Percentiles rank a stretch among this genome's conserved stretches.
These are phyloP conservation scores for Lepraria neglecta DNA, from an alignment of 495 filamentous ascomycete species.

Conservation along the genomic window DNA sequence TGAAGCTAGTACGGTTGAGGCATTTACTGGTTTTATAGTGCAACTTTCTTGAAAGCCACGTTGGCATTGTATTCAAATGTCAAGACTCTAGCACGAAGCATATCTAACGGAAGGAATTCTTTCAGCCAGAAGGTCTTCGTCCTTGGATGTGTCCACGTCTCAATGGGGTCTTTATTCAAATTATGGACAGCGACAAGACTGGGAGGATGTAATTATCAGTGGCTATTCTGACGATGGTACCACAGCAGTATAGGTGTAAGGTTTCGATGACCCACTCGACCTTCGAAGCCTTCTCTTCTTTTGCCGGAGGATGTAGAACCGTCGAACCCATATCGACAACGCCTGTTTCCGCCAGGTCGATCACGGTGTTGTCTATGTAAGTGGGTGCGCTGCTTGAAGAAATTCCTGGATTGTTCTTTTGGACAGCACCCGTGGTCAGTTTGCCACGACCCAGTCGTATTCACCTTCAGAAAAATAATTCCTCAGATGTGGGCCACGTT, in stretches of 20 bases:
- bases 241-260: neutral
- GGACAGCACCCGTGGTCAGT: too few relatives aligned
- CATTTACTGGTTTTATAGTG: neutral
- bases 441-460: too few relatives aligned
- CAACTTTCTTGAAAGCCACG: slow-evolving; percentile 2
- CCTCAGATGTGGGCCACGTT: too few relatives aligned
- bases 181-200: neutral
- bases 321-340: neutral
- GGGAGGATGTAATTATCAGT: neutral
- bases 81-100: neutral
- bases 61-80: slow-evolving; percentile 7
- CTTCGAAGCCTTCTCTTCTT: neutral
- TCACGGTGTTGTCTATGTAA: neutral
- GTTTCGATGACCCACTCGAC: neutral
- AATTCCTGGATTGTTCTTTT: too few relatives aligned
- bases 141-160: neutral
- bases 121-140: neutral
- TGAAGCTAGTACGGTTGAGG: too few relatives aligned
- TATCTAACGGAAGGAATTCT: neutral
- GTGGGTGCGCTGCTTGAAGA: too few relatives aligned
- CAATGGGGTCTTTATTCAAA: neutral
- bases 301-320: neutral
- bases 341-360: neutral
- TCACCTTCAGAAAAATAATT: too few relatives aligned
- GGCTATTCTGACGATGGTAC: neutral